Percentiles rank a stretch among this genome's conserved stretches.
Evolutionary conservation across 306 rosid genomes (phyloP).

Genomic region (Gastrolobium villosum): DNA sequence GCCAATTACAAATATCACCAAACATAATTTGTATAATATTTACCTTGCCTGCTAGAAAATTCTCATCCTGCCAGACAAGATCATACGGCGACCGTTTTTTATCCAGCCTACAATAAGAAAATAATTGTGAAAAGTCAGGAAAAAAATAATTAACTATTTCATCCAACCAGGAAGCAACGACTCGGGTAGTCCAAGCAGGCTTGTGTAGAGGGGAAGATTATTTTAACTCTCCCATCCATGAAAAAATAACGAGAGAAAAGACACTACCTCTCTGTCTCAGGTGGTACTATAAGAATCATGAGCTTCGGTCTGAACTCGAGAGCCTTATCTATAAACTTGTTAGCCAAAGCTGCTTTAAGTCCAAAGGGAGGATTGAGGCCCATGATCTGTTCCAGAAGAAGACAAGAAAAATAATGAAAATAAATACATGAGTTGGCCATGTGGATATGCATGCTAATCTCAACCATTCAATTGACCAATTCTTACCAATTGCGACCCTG

Average conservation of each 20-base stretch:
- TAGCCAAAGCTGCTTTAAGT: slow-evolving; percentile 76
- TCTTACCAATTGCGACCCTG: slow-evolving; percentile 80
- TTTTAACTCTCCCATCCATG: slow-evolving; percentile 18
- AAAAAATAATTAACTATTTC: slow-evolving; percentile 29
- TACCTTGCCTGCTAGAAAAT: slow-evolving; percentile 82
- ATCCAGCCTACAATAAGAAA: slow-evolving; percentile 66
- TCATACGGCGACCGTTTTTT: slow-evolving; percentile 64
- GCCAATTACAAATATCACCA: too few relatives aligned
- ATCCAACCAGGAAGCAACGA: slow-evolving; percentile 29
- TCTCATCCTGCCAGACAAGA: slow-evolving; percentile 87
- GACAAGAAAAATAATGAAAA: slow-evolving; percentile 1
- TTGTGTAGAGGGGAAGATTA: slow-evolving; percentile 1
- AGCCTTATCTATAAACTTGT: slow-evolving; percentile 84
- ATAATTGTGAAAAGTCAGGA: slow-evolving; percentile 40
- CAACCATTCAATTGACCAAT: slow-evolving; percentile 32
- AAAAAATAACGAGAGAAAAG: neutral
- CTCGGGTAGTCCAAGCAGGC: neutral
- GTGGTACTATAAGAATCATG: slow-evolving; percentile 84
- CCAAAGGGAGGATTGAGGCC: slow-evolving; percentile 98
- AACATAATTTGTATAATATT: neutral
- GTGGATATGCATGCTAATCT: slow-evolving; percentile 34
- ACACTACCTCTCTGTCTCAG: slow-evolving; percentile 74
- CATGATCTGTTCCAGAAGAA: slow-evolving; percentile 74
- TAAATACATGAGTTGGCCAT: neutral
- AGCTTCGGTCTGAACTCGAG: slow-evolving; percentile 86